A percentile compares a stretch with the other conserved stretches of the same genome.
phyloP scores from a whole-genome alignment of 2,329 filamentous ascomycete genomes.

The Cryphonectria naterciae region DNA sequence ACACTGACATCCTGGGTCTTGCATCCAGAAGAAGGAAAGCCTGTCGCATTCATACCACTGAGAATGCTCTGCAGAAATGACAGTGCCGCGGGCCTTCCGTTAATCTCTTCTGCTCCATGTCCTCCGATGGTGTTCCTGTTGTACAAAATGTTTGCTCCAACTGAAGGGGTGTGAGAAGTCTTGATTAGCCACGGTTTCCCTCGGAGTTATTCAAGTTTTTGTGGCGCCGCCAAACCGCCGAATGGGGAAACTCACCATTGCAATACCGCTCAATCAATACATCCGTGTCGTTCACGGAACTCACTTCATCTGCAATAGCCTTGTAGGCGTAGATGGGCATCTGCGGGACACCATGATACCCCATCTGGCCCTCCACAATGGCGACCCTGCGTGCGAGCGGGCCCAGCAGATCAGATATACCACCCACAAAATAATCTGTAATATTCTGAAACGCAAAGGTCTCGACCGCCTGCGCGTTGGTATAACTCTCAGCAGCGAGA shows the following conservation, averaged over 20 bases:
- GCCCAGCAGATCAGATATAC: constrained; percentile 32
- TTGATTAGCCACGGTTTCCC: background rate
- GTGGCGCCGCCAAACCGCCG: background rate
- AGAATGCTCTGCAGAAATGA: constrained; percentile 19
- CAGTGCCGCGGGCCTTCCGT: constrained; percentile 21
- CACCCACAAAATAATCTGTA: constrained; percentile 37
- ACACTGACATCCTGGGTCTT: constrained; percentile 9
- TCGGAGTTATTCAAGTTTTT: background rate
- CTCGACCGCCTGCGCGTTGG: constrained; percentile 24
- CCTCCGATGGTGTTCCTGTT: constrained; percentile 48
- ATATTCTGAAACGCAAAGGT: constrained; percentile 35
- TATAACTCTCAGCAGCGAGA: constrained; percentile 32
- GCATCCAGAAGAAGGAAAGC: constrained; percentile 21
- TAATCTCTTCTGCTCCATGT: constrained; percentile 40
- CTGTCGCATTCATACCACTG: constrained; percentile 15
- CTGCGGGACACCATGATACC: constrained; percentile 44
- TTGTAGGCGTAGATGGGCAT: constrained; percentile 58
- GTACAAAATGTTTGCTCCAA: constrained; percentile 47
- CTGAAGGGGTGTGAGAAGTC: background rate
- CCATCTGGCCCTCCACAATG: constrained; percentile 36
- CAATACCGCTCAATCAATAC: constrained; percentile 47
- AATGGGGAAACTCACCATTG: constrained; percentile 25
- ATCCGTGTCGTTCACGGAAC: constrained; percentile 48
- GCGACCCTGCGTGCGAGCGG: constrained; percentile 34
- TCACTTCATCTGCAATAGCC: constrained; percentile 50